A percentile compares a stretch with the other conserved stretches of the same genome.
phyloP scores from a whole-genome alignment of 1,139 yeast species.

The Yamadazyma buinensis region DNA sequence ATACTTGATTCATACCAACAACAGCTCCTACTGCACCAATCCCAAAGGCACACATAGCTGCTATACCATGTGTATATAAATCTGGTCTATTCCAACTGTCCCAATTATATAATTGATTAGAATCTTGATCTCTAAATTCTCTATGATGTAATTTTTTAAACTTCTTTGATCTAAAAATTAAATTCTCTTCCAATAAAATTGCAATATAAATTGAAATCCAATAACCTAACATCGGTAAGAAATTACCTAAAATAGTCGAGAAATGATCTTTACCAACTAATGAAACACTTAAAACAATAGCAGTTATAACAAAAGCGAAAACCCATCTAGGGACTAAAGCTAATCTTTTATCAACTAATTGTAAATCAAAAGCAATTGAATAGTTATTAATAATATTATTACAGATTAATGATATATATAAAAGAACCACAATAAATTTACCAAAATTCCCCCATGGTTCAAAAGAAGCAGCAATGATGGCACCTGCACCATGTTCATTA shows the following conservation, averaged over 20 bases:
- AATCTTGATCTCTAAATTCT: conserved; percentile 37
- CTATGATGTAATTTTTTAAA: conserved; percentile 47
- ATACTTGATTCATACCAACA: conserved; percentile 79
- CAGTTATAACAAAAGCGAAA: conserved; percentile 66
- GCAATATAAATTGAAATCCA: conserved; percentile 86
- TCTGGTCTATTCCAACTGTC: conserved; percentile 57
- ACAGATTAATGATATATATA: conserved; percentile 33
- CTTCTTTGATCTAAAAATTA: conserved; percentile 58
- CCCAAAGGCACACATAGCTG: conserved; percentile 57
- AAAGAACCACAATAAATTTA: conserved; percentile 30
- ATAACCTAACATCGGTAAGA: conserved; percentile 91
- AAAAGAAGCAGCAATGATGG: conserved; percentile 65
- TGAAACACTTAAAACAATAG: conserved; percentile 64
- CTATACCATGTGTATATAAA: conserved; percentile 58
- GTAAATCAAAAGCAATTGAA: conserved; percentile 79
- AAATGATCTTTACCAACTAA: conserved; percentile 75
- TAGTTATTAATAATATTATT: conserved; percentile 59
- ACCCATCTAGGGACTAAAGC: conserved; percentile 77
- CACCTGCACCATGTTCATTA: conserved; percentile 68
- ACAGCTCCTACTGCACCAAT: conserved; percentile 74
- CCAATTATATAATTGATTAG: conserved; percentile 49
- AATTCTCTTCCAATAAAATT: conserved; percentile 68
- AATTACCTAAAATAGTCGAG: conserved; percentile 75
- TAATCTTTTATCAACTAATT: conserved; percentile 59
- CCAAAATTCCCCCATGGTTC: conserved; percentile 79